These are phyloP conservation scores for Scenedesmus sp. DNA, from an alignment of 163 green algal species.

Conservation along the genomic window DNA sequence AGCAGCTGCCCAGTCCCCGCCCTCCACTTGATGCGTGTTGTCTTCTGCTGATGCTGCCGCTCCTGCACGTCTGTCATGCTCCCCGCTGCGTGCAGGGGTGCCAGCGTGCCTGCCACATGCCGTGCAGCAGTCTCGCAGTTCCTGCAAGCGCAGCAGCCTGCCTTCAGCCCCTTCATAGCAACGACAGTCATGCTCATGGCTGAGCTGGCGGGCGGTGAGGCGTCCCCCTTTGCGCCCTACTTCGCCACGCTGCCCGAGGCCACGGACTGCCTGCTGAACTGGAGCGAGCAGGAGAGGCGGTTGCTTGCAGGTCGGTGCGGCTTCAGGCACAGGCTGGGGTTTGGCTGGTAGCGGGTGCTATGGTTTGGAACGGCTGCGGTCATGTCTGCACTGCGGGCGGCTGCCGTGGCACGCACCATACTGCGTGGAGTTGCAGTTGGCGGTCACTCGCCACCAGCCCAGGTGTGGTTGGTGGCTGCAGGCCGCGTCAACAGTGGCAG, in stretches of 20 bases:
- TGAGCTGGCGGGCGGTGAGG: slow-evolving; percentile 58
- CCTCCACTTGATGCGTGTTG: neutral
- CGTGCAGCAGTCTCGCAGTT: neutral
- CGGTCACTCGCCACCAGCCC: too few relatives aligned
- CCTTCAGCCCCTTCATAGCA: slow-evolving; percentile 69
- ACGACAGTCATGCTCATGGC: slow-evolving; percentile 74
- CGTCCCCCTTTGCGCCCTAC: slow-evolving; percentile 63
- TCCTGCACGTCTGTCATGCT: neutral
- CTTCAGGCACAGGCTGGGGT: too few relatives aligned
- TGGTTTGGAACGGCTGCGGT: too few relatives aligned
- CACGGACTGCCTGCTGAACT: slow-evolving; percentile 75
- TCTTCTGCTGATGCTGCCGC: neutral
- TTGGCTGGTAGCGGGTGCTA: too few relatives aligned
- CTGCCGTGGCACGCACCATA: too few relatives aligned
- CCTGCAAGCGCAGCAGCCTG: slow-evolving; percentile 41
- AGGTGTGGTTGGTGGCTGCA: too few relatives aligned
- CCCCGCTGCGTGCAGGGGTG: neutral
- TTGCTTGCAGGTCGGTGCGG: slow-evolving; percentile 60
- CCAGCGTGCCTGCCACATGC: slow-evolving; percentile 38
- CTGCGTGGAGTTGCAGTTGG: too few relatives aligned
- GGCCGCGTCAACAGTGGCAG: too few relatives aligned
- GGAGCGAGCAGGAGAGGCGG: slow-evolving; percentile 65
- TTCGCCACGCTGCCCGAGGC: slow-evolving; percentile 58
- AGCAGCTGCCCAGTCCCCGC: neutral
- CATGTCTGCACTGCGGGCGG: too few relatives aligned